phyloP scores from a whole-genome alignment of 495 filamentous ascomycete genomes.

The Penicillium pancosmium region DNA sequence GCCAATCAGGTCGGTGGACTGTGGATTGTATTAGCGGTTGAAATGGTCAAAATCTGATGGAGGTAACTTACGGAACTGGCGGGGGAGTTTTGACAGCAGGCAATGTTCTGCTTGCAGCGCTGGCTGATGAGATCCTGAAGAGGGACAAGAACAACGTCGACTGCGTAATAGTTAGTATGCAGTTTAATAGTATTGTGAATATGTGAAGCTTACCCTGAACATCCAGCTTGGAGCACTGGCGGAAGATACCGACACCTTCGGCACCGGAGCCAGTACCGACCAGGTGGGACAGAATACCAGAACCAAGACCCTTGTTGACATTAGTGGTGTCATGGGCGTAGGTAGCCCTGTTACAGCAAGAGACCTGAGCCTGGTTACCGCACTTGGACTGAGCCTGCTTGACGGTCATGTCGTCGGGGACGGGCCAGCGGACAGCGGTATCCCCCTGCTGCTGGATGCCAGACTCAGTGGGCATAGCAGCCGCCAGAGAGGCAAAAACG shows the following conservation, averaged over 20 bases:
- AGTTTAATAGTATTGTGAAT: not conserved
- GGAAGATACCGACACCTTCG: conserved; percentile 37
- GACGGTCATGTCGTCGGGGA: conserved; percentile 46
- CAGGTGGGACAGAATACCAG: conserved; percentile 32
- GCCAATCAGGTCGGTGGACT: conserved; percentile 43
- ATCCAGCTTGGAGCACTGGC: conserved; percentile 45
- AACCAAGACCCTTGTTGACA: conserved; percentile 30
- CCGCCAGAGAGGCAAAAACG: conserved; percentile 21
- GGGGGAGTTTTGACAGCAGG: conserved; percentile 49
- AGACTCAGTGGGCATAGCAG: conserved; percentile 14
- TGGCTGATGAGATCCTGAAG: conserved; percentile 48
- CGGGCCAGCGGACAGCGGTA: conserved; percentile 17
- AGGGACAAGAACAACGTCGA: conserved; percentile 38
- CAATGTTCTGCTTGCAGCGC: conserved; percentile 57
- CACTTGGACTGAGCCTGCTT: conserved; percentile 51
- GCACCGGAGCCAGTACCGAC: conserved; percentile 38
- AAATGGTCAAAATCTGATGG: not conserved
- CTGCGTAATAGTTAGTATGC: conserved; percentile 22
- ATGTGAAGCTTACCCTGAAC: conserved; percentile 20
- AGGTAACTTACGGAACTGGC: conserved; percentile 37
- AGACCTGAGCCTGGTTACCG: conserved; percentile 51
- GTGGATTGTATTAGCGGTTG: conserved; percentile 6
- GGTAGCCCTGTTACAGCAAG: conserved; percentile 50
- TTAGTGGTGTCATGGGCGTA: conserved; percentile 47
- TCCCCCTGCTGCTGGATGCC: conserved; percentile 13